phyloP scores from a whole-genome alignment of 2,329 filamentous ascomycete genomes.

The Thielaviopsis musarum region DNA sequence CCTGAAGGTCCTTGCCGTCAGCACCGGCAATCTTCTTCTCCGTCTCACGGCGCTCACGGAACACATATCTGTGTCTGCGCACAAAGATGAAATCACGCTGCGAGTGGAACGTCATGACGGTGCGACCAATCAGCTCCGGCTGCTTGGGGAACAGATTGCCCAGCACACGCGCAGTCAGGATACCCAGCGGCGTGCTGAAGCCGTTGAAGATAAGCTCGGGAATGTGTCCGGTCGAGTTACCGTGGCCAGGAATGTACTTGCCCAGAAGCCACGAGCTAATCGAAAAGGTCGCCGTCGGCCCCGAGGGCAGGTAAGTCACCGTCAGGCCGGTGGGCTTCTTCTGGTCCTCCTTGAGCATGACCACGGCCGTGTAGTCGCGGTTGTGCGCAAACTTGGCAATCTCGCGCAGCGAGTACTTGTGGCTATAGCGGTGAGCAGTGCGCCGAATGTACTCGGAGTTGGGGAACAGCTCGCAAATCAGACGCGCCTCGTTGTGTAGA shows the following conservation, averaged over 20 bases:
- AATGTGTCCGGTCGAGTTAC: slow-evolving; percentile 72
- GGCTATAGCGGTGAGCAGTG: slow-evolving; percentile 62
- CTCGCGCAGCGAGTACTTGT: slow-evolving; percentile 86
- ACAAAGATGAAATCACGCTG: slow-evolving; percentile 95
- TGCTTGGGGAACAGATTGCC: slow-evolving; percentile 42
- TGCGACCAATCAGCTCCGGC: slow-evolving; percentile 70
- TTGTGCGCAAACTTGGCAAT: slow-evolving; percentile 75
- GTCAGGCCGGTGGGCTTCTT: slow-evolving; percentile 73
- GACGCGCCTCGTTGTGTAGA: slow-evolving; percentile 65
- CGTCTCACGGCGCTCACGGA: slow-evolving; percentile 70
- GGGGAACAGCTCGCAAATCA: slow-evolving; percentile 70
- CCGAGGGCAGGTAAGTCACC: slow-evolving; percentile 65
- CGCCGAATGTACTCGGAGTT: slow-evolving; percentile 77
- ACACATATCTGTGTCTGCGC: slow-evolving; percentile 76
- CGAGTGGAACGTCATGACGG: slow-evolving; percentile 86
- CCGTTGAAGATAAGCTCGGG: slow-evolving; percentile 86
- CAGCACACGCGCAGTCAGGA: slow-evolving; percentile 76
- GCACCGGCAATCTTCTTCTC: slow-evolving; percentile 74
- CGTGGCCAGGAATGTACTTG: slow-evolving; percentile 76
- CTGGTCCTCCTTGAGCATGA: slow-evolving; percentile 76
- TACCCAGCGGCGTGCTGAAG: slow-evolving; percentile 82
- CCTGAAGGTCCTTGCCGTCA: slow-evolving; percentile 70
- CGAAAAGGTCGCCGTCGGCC: slow-evolving; percentile 84
- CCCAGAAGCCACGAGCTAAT: slow-evolving; percentile 85
- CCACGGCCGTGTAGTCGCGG: slow-evolving; percentile 64